Conservation (phyloP, 257 asterid species). For the Salvia rosmarinus region DNA sequence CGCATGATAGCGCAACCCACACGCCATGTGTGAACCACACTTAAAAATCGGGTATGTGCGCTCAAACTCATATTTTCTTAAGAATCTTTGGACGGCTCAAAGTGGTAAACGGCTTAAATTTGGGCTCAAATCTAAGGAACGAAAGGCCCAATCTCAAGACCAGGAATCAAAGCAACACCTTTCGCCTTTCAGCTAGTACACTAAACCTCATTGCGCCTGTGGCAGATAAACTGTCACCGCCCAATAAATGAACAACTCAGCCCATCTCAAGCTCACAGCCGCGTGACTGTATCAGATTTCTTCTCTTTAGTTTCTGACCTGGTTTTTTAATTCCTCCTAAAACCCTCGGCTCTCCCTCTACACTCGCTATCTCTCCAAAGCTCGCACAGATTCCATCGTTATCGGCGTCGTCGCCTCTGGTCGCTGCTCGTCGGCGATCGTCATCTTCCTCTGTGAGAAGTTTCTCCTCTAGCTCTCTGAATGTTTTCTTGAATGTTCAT, state of each 20-base stretch:
- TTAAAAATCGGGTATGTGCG: too few species aligned
- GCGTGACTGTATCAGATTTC: slow-evolving; percentile 20
- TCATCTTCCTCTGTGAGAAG: slow-evolving; percentile 30
- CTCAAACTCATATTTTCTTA: too few species aligned
- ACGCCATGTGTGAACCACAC: too few species aligned
- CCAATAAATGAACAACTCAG: slow-evolving; percentile 15
- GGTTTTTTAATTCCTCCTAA: slow-evolving; percentile 24
- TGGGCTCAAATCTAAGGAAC: slow-evolving; percentile 9
- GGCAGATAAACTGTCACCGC: background rate
- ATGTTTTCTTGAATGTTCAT: background rate
- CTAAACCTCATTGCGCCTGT: background rate
- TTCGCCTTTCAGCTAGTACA: background rate
- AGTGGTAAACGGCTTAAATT: background rate
- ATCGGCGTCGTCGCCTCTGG: slow-evolving; percentile 42
- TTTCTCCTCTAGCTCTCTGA: background rate
- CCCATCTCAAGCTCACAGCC: slow-evolving; percentile 9
- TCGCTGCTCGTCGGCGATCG: slow-evolving; percentile 54
- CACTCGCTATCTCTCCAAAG: background rate
- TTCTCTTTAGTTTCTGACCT: slow-evolving; percentile 8
- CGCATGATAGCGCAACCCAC: too few species aligned
- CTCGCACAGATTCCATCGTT: background rate
- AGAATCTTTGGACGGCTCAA: too few species aligned
- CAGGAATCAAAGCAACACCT: background rate
- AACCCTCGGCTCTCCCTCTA: slow-evolving; percentile 41
- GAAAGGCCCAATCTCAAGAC: slow-evolving; percentile 24